Base-by-base conservation (phyloP, 2,329 filamentous ascomycete genomes). In the Volutella citrinella region DNA sequence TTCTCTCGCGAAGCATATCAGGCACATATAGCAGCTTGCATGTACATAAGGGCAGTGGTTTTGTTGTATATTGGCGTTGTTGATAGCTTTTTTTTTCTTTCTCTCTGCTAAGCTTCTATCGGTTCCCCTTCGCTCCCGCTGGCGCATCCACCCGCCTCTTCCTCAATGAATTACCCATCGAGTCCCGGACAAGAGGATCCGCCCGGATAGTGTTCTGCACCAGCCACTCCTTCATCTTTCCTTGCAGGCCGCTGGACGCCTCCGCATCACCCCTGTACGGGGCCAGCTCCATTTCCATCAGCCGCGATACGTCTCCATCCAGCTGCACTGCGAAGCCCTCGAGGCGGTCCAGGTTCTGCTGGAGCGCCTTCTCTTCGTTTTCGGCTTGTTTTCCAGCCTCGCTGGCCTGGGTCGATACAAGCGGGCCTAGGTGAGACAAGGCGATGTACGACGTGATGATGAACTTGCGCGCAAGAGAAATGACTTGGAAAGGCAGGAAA, bases 401-500 rank as follows among this genome's bases (percentile, higher is more conserved):
- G 14, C 54, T 45, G 46, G 58, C 34, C 51, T 57, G 43, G 36
- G 57, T 46, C 54, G 63, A 62, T 10, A 87, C 62, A 5, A 88
- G 65, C 4, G 87, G 87, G 0, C 84, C 83, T 31, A 94, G 74
- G 61, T 95, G 88, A 6, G 82, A 82, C 38, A 95, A 77, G 31
- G 87, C 90, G 45, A 95, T 87, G 61, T 87, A 90, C 17, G 87
- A 63, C 3, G 88, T 90, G 32, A 97, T 68, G 12, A 81, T 79
- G 15, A 87, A 66, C 56, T 87, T 87, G 40, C 90, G 80, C 6
- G 84, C 78, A 7, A 97, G 75, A 11, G 74, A 66, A 37, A 96
- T 74, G 48, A 85, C 69, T 64, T 98, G 90, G 57, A 93, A 98
- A 4, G 90, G 91, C 5, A 97, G 73, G 46, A 84, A 86, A 5